Evolutionary conservation across 2,329 filamentous ascomycete species (phyloP), one percentile per base, ranked within the genome.

Genomic region (Aspergillus amoenus): DNA sequence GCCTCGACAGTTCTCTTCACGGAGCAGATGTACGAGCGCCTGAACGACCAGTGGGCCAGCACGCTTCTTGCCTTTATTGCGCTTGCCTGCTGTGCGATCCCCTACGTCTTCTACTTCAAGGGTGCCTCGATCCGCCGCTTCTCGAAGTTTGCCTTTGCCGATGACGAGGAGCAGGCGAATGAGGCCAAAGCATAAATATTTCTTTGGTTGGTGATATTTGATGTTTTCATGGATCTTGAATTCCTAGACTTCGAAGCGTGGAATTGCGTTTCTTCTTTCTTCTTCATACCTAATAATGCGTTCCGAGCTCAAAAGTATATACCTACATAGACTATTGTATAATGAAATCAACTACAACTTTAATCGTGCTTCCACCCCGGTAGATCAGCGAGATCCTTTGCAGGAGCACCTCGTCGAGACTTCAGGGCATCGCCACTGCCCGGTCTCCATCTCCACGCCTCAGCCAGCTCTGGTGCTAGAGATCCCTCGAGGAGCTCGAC

Each of bases 21-120:
- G 0, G 81, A 83, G 62, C 89, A 93, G 73, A 93, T 94, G 90
- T 92, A 91, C 73, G 72, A 81, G 47, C 81, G 86, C 2, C 79
- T 93, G 13, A 86, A 86, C 8, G 81, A 91, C 72, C 85, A 91
- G 70, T 93, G 90, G 90, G 90, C 90, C 0, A 86, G 84, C 49
- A 82, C 82, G 0, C 79, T 94, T 9, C 76, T 94, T 8, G 90
- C 83, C 0, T 93, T 93, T 65, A 80, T 95, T 64, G 84, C 82
- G 15, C 76, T 95, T 5, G 88, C 84, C 0, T 95, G 91, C 77
- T 95, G 91, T 71, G 84, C 80, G 0, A 95, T 95, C 63, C 91
- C 91, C 0, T 96, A 88, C 70, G 73, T 90, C 24, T 96, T 96
- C 76, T 96, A 88, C 80, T 85, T 79, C 67, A 91, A 84, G 65